Evolutionary conservation across 2,329 filamentous ascomycete species (phyloP).

Genomic region (Cercospora zeina): DNA sequence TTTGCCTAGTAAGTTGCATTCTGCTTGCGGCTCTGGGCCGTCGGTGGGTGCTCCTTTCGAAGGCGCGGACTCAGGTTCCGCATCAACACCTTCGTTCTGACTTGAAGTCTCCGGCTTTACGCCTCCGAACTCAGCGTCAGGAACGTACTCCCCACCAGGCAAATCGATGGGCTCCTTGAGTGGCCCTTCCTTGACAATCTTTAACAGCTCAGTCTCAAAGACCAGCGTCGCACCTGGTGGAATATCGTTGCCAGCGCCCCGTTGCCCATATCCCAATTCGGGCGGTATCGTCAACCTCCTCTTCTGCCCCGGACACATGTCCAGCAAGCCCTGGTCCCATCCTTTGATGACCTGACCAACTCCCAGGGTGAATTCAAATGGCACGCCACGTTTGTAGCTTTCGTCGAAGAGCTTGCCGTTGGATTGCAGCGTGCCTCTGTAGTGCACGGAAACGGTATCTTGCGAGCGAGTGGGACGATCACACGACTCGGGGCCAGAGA

Average conservation of each 20-base stretch:
- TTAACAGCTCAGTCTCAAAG: slow-evolving; percentile 88
- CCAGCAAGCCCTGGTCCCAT: slow-evolving; percentile 86
- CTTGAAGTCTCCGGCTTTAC: not conserved
- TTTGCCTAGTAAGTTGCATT: slow-evolving; percentile 83
- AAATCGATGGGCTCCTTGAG: slow-evolving; percentile 10
- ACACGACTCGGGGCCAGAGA: slow-evolving; percentile 45
- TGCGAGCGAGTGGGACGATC: slow-evolving; percentile 48
- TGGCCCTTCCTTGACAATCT: slow-evolving; percentile 62
- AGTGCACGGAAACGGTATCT: slow-evolving; percentile 52
- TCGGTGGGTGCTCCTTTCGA: slow-evolving; percentile 24
- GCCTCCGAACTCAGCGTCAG: not conserved
- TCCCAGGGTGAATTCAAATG: slow-evolving; percentile 79
- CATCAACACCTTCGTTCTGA: not conserved
- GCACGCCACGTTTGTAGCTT: slow-evolving; percentile 71
- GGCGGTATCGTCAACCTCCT: slow-evolving; percentile 86
- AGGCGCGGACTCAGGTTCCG: slow-evolving; percentile 11
- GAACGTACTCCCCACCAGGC: slow-evolving; percentile 9
- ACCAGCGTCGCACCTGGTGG: slow-evolving; percentile 78
- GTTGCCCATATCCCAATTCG: slow-evolving; percentile 76
- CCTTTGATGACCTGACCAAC: slow-evolving; percentile 84
- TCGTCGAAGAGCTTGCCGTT: slow-evolving; percentile 82
- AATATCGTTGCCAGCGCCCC: slow-evolving; percentile 67
- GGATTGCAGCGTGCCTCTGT: slow-evolving; percentile 51
- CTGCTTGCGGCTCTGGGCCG: slow-evolving; percentile 53
- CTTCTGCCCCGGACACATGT: slow-evolving; percentile 97